Evolutionary conservation across 495 filamentous ascomycete genomes (phyloP).

Genomic region (Emericellopsis terricola): DNA sequence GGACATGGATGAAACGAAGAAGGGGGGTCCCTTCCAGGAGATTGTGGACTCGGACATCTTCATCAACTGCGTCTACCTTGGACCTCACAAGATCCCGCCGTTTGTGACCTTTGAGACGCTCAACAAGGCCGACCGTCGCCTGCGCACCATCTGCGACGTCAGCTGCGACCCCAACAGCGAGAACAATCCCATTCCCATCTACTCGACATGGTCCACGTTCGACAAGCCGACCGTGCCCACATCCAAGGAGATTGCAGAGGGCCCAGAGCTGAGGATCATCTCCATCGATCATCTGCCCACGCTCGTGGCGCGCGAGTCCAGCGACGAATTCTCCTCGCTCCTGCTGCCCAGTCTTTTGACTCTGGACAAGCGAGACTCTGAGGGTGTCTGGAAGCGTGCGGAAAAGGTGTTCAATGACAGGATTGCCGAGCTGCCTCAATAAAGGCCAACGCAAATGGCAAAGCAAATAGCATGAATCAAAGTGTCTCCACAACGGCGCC

Average conservation of each 20-base stretch:
- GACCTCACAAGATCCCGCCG: slow-evolving; percentile 35
- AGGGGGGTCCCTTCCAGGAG: slow-evolving; percentile 71
- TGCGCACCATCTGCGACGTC: slow-evolving; percentile 72
- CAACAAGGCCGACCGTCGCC: slow-evolving; percentile 37
- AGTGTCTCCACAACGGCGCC: no score
- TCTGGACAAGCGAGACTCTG: slow-evolving; percentile 45
- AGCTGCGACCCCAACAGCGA: slow-evolving; percentile 59
- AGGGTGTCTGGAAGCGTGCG: slow-evolving; percentile 57
- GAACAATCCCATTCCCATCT: slow-evolving; percentile 55
- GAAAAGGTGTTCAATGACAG: slow-evolving; percentile 67
- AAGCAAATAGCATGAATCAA: no score
- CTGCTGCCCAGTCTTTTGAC: slow-evolving; percentile 55
- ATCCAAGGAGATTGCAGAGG: slow-evolving; percentile 15
- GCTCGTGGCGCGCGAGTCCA: slow-evolving; percentile 61
- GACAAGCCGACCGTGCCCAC: slow-evolving; percentile 55
- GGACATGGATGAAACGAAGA: slow-evolving; percentile 84
- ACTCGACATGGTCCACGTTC: slow-evolving; percentile 57
- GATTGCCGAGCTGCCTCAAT: slow-evolving; percentile 38
- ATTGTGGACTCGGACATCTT: slow-evolving; percentile 70
- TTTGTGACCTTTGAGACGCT: slow-evolving; percentile 52
- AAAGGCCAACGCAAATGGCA: no score
- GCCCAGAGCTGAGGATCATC: slow-evolving; percentile 46
- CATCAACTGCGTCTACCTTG: slow-evolving; percentile 84
- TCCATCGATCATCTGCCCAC: slow-evolving; percentile 74
- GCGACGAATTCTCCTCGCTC: slow-evolving; percentile 58